Evolutionary conservation across 2,329 filamentous ascomycete genomes (phyloP).

Genomic region (Apiospora kogelbergensis): DNA sequence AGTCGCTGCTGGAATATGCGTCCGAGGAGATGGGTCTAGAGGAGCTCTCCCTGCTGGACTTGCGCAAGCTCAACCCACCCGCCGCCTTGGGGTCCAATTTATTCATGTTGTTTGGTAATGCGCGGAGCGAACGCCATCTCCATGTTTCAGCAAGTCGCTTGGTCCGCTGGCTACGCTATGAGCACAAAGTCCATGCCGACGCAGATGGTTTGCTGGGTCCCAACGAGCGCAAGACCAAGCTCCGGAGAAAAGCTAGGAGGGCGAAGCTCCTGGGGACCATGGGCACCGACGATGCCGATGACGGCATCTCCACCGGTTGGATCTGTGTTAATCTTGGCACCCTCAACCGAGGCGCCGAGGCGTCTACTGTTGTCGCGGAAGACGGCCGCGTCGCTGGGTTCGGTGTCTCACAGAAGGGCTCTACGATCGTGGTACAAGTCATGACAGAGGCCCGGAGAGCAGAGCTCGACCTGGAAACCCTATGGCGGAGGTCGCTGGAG

Average conservation of each 20-base stretch:
- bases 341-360: slow-evolving; percentile 55
- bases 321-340: slow-evolving; percentile 88
- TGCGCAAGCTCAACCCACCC: slow-evolving; percentile 81
- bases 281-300: slow-evolving; percentile 65
- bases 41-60: slow-evolving; percentile 75
- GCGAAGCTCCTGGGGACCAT: slow-evolving; percentile 77
- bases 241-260: slow-evolving; percentile 76
- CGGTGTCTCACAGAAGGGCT: slow-evolving; percentile 52
- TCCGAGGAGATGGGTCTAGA: slow-evolving; percentile 87
- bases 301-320: slow-evolving; percentile 92
- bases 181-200: slow-evolving; percentile 70
- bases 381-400: slow-evolving; percentile 73
- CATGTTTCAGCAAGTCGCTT: slow-evolving; percentile 90
- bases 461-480: slow-evolving; percentile 52
- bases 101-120: slow-evolving; percentile 90
- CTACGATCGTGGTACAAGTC: slow-evolving; percentile 57
- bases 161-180: slow-evolving; percentile 77
- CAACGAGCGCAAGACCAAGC: slow-evolving; percentile 86
- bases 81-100: slow-evolving; percentile 85
- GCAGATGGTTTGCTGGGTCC: slow-evolving; percentile 88
- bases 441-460: slow-evolving; percentile 53
- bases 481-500: slow-evolving; percentile 45
- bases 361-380: slow-evolving; percentile 45
- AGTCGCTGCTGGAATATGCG: slow-evolving; percentile 72
- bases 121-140: slow-evolving; percentile 88